phyloP scores from a whole-genome alignment of 2,329 filamentous ascomycete species.

The Endoconidiophora laricicola region DNA sequence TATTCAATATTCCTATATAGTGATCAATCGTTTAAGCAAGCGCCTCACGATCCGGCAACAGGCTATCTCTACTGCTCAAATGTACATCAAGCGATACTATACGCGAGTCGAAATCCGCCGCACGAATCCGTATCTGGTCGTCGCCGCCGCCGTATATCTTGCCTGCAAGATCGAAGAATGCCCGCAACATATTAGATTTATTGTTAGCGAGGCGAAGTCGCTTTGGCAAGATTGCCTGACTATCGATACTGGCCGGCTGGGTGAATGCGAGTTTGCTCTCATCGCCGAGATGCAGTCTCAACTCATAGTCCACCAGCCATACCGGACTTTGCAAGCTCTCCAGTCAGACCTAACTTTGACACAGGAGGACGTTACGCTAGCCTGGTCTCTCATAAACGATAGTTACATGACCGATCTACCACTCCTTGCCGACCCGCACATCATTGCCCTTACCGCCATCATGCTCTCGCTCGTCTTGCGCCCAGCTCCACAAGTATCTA shows the following conservation, averaged over 20 bases:
- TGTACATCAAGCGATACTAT: conserved; percentile 92
- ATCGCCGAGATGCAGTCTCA: conserved; percentile 86
- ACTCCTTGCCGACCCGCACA: conserved; percentile 68
- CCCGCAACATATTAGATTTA: conserved; percentile 84
- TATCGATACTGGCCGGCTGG: conserved; percentile 66
- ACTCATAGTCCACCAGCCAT: conserved; percentile 80
- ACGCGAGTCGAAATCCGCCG: conserved; percentile 75
- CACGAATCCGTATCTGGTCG: conserved; percentile 83
- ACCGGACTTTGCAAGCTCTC: conserved; percentile 60
- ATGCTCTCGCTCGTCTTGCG: conserved; percentile 71
- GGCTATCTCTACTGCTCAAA: conserved; percentile 79
- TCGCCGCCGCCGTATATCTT: conserved; percentile 86
- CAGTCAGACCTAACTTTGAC: conserved; percentile 52
- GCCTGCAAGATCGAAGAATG: conserved; percentile 98
- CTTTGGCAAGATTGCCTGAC: conserved; percentile 68
- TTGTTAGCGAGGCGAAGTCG: conserved; percentile 70
- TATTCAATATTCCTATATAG: conserved; percentile 25
- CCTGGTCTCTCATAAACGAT: conserved; percentile 77
- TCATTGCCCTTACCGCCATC: conserved; percentile 74
- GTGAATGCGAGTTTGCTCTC: conserved; percentile 84
- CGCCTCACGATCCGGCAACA: conserved; percentile 77
- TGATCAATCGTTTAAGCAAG: conserved; percentile 68
- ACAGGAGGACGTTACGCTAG: conserved; percentile 62
- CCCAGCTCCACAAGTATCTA: conserved; percentile 25
- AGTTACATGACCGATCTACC: conserved; percentile 87